Percentiles rank a stretch among this genome's conserved stretches.
These are phyloP conservation scores for Leccinum pellstonianum DNA, from an alignment of 768 basidiomycete species.

Conservation along the genomic window DNA sequence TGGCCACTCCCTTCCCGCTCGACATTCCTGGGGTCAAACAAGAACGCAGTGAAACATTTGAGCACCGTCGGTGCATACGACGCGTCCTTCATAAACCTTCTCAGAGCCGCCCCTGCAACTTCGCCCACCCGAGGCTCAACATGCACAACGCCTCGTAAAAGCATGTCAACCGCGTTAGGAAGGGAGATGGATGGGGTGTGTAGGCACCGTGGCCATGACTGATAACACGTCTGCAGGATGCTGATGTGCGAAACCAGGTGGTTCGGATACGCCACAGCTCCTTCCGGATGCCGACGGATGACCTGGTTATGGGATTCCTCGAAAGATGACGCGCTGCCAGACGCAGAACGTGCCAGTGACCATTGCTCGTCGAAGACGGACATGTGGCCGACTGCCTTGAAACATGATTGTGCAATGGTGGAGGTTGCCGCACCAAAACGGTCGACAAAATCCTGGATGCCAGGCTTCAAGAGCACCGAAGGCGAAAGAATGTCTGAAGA, in stretches of 20 bases:
- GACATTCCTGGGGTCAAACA: constrained; percentile 70
- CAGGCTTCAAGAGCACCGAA: constrained; percentile 55
- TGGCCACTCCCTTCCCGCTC: constrained; percentile 61
- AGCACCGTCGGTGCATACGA: constrained; percentile 56
- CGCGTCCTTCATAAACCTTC: constrained; percentile 67
- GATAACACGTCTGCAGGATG: constrained; percentile 74
- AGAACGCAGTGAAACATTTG: constrained; percentile 61
- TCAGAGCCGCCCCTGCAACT: constrained; percentile 65
- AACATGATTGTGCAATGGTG: constrained; percentile 56
- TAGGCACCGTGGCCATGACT: constrained; percentile 82
- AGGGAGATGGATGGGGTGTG: constrained; percentile 51
- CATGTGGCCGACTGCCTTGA: constrained; percentile 68
- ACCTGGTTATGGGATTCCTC: constrained; percentile 71
- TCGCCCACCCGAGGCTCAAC: constrained; percentile 74
- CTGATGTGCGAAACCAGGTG: constrained; percentile 60
- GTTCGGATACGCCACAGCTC: constrained; percentile 64
- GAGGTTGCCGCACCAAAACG: constrained; percentile 57
- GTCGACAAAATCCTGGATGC: constrained; percentile 72
- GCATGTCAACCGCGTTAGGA: constrained; percentile 69
- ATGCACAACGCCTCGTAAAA: constrained; percentile 80
- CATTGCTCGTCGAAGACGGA: constrained; percentile 85
- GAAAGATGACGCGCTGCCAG: constrained; percentile 44
- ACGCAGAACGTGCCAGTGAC: constrained; percentile 49
- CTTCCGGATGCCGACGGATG: constrained; percentile 66
- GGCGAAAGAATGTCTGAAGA: constrained; percentile 64